A percentile compares a stretch with the other conserved stretches of the same genome.
These are phyloP conservation scores for Backusella parvicylindrica DNA, from an alignment of 192 early-diverging fungal species.

Conservation along the genomic window DNA sequence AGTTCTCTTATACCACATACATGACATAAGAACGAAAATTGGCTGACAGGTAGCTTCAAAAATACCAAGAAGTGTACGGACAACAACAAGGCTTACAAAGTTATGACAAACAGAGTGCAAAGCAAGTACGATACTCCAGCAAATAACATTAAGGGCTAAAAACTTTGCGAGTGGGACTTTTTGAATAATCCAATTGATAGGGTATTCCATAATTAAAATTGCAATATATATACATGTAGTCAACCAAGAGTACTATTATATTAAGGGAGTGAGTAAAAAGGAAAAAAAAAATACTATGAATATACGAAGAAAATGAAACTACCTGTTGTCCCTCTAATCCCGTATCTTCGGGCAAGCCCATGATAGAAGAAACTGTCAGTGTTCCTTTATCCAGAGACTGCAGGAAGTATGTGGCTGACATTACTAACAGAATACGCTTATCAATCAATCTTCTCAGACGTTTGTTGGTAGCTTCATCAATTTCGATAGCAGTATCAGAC, in stretches of 20 bases:
- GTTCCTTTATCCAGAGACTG: conserved; percentile 23
- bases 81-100: conserved; percentile 3
- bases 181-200: conserved; percentile 12
- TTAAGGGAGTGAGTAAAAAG: not conserved
- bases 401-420: conserved; percentile 16
- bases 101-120: conserved; percentile 5
- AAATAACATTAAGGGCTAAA: conserved; percentile 1
- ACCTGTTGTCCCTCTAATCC: conserved; percentile 16
- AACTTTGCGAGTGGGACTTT: conserved; percentile 18
- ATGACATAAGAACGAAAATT: conserved; percentile 6
- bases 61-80: conserved; percentile 25
- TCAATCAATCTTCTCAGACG: conserved; percentile 16
- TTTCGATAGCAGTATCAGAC: not conserved
- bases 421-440: conserved; percentile 5
- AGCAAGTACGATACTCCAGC: conserved; percentile 26
- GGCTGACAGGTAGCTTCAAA: conserved; percentile 24
- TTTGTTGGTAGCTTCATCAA: conserved; percentile 16
- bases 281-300: not conserved
- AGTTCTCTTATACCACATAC: conserved; percentile 15
- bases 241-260: conserved; percentile 11
- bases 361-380: conserved; percentile 16
- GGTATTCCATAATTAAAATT: conserved; percentile 18
- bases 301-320: not conserved
- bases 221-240: conserved; percentile 25
- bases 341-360: conserved; percentile 8